Evolutionary conservation across 495 filamentous ascomycete genomes (phyloP).

Genomic region (Platismatia glauca): DNA sequence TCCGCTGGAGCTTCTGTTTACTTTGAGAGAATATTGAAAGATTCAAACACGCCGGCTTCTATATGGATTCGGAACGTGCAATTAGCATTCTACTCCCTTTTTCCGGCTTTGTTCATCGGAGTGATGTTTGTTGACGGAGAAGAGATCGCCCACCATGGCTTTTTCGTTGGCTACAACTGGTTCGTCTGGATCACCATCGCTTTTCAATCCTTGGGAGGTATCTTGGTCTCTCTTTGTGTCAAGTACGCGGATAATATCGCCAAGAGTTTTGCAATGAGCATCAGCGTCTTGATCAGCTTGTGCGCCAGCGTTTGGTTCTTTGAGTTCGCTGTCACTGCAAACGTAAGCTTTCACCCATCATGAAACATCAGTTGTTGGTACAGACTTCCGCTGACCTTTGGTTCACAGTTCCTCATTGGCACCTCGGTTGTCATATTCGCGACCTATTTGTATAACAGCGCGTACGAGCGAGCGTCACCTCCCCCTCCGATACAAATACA

Average conservation of each 20-base stretch:
- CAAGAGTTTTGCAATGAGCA: slow-evolving; percentile 85
- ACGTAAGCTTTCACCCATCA: slow-evolving; percentile 47
- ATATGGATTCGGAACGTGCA: slow-evolving; percentile 94
- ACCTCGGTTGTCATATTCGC: slow-evolving; percentile 66
- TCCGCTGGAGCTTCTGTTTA: slow-evolving; percentile 83
- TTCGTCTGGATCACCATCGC: slow-evolving; percentile 80
- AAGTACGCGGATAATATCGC: slow-evolving; percentile 81
- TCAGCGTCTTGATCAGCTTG: slow-evolving; percentile 78
- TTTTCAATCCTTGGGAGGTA: slow-evolving; percentile 74
- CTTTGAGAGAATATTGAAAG: slow-evolving; percentile 91
- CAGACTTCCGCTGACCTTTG: slow-evolving; percentile 18
- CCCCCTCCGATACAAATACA: slow-evolving; percentile 69
- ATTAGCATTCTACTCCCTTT: slow-evolving; percentile 81
- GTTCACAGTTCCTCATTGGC: slow-evolving; percentile 68
- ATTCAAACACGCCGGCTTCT: slow-evolving; percentile 57
- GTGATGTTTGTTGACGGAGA: slow-evolving; percentile 80
- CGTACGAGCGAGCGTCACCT: slow-evolving; percentile 39
- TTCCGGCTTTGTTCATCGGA: slow-evolving; percentile 77
- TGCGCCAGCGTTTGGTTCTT: slow-evolving; percentile 80
- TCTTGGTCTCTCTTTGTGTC: slow-evolving; percentile 74
- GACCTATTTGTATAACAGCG: slow-evolving; percentile 69
- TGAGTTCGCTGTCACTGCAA: slow-evolving; percentile 58
- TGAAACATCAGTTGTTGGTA: background rate
- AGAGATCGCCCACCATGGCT: slow-evolving; percentile 70
- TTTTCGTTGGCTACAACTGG: slow-evolving; percentile 89